These are phyloP conservation scores for Talaromyces sp. DNA, from an alignment of 2,329 filamentous ascomycete species.

Conservation along the genomic window DNA sequence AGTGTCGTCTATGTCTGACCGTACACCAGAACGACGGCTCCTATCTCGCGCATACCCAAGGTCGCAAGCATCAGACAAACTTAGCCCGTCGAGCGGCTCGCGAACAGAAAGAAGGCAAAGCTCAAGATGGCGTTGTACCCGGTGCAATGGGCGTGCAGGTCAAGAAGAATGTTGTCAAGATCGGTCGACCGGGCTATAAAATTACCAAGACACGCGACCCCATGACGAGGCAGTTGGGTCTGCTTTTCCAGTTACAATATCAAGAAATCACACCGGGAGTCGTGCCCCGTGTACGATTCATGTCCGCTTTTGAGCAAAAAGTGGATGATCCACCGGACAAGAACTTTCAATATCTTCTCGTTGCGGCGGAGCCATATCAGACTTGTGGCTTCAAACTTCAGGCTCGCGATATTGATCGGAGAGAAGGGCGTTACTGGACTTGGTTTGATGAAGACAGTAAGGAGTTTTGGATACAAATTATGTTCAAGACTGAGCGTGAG, in stretches of 20 bases:
- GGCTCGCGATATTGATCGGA: slow-evolving; percentile 84
- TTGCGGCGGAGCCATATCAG: slow-evolving; percentile 97
- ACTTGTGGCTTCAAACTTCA: slow-evolving; percentile 96
- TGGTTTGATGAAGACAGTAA: slow-evolving; percentile 96
- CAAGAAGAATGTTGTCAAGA: slow-evolving; percentile 86
- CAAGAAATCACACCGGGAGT: slow-evolving; percentile 78
- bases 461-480: slow-evolving; percentile 96
- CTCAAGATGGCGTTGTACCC: slow-evolving; percentile 61
- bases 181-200: slow-evolving; percentile 93
- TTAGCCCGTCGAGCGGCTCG: slow-evolving; percentile 91
- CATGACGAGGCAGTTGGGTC: slow-evolving; percentile 78
- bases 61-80: slow-evolving; percentile 98
- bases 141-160: slow-evolving; percentile 74
- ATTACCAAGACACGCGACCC: slow-evolving; percentile 95
- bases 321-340: slow-evolving; percentile 89
- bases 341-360: slow-evolving; percentile 88
- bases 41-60: slow-evolving; percentile 97
- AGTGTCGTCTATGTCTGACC: slow-evolving; percentile 93
- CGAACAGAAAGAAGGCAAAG: slow-evolving; percentile 83
- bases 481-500: slow-evolving; percentile 98
- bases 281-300: slow-evolving; percentile 83
- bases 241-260: slow-evolving; percentile 96
- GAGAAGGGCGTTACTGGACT: slow-evolving; percentile 82
- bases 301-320: slow-evolving; percentile 96
- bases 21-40: slow-evolving; percentile 99